These are phyloP conservation scores for Eimeria zaria DNA, from an alignment of 169 alveolate genomes.

Conservation along the genomic window DNA sequence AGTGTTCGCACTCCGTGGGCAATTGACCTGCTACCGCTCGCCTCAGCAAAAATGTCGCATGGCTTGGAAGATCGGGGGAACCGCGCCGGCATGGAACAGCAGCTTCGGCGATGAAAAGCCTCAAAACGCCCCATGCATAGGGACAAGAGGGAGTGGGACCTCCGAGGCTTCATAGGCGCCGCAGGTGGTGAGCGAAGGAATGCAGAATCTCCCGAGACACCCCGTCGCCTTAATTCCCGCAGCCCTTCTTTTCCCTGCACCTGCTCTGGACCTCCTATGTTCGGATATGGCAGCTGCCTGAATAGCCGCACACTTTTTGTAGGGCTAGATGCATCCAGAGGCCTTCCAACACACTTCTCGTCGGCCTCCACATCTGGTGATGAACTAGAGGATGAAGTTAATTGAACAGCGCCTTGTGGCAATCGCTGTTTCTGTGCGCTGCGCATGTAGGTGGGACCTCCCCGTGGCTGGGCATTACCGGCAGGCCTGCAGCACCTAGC, in stretches of 20 bases:
- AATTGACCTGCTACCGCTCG: background rate
- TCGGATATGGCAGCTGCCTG: background rate
- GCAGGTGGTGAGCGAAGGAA: constrained; percentile 32
- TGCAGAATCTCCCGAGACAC: constrained; percentile 30
- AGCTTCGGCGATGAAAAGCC: constrained; percentile 27
- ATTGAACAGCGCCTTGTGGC: constrained; percentile 14
- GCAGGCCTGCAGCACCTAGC: background rate
- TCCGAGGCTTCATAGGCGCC: constrained; percentile 10
- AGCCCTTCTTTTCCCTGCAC: constrained; percentile 6
- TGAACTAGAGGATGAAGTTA: background rate
- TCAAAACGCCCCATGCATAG: constrained; percentile 51
- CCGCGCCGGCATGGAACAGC: constrained; percentile 61
- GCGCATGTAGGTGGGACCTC: background rate
- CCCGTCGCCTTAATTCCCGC: constrained; percentile 45
- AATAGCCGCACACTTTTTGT: background rate
- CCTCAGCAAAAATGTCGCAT: constrained; percentile 10
- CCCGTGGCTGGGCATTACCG: constrained; percentile 13
- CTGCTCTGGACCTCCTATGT: background rate
- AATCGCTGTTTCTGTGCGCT: constrained; percentile 7
- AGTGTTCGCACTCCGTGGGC: background rate
- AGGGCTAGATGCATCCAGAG: background rate
- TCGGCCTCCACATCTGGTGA: constrained; percentile 44
- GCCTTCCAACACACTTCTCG: constrained; percentile 8
- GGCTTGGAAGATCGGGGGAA: background rate
- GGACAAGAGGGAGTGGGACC: constrained; percentile 48